Conservation (phyloP, 352 stramenopile genomes). For the Phytophthora citrophthora region DNA sequence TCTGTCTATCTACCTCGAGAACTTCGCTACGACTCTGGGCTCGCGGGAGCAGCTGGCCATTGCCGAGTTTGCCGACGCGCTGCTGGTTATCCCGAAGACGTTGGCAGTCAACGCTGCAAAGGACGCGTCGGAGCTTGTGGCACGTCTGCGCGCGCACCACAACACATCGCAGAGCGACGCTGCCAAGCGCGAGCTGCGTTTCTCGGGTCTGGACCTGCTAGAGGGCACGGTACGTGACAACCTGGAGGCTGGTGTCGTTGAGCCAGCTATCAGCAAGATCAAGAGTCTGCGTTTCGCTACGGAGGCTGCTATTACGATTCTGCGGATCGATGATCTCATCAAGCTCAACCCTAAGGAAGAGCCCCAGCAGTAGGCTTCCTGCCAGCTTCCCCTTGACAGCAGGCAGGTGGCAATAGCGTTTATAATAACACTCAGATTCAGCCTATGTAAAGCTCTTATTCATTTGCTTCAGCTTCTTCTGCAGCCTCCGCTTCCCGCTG, state of each 20-base stretch:
- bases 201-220: slow-evolving; percentile 96
- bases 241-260: slow-evolving; percentile 96
- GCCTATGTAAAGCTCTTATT: slow-evolving; percentile 12
- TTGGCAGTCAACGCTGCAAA: slow-evolving; percentile 99
- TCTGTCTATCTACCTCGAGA: slow-evolving; percentile 98
- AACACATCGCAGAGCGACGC: slow-evolving; percentile 94
- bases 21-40: slow-evolving; percentile 97
- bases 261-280: slow-evolving; percentile 99
- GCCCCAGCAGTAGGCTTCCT: slow-evolving; percentile 64
- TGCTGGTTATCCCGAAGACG: slow-evolving; percentile 99
- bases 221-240: slow-evolving; percentile 97
- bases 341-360: slow-evolving; percentile 94
- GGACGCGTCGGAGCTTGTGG: slow-evolving; percentile 98
- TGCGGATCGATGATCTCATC: slow-evolving; percentile 99
- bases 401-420: slow-evolving; percentile 43
- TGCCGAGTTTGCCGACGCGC: slow-evolving; percentile 97
- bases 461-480: slow-evolving; percentile 31
- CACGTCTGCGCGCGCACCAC: slow-evolving; percentile 96
- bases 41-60: slow-evolving; percentile 99
- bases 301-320: slow-evolving; percentile 99
- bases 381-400: slow-evolving; percentile 21
- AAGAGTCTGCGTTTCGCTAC: slow-evolving; percentile 99
- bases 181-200: slow-evolving; percentile 79
- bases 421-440: slow-evolving; percentile 56
- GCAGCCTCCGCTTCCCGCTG: slow-evolving; percentile 42